Percentiles rank a stretch among this genome's conserved stretches.
phyloP scores from a whole-genome alignment of 2,329 filamentous ascomycete genomes.

The Alternaria arborescens region DNA sequence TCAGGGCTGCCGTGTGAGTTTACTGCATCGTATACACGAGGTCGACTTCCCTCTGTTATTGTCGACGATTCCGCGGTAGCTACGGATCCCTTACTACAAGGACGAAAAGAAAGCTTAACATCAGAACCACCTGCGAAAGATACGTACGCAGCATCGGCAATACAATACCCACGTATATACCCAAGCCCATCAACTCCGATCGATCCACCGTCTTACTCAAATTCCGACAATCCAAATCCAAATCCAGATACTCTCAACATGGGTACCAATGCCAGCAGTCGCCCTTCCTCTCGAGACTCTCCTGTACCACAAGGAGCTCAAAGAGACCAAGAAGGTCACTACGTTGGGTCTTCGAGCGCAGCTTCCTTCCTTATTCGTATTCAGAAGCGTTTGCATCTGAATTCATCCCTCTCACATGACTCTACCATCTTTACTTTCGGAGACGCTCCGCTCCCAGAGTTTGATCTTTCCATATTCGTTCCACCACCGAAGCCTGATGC shows the following conservation, averaged over 20 bases:
- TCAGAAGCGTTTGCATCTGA: slow-evolving; percentile 59
- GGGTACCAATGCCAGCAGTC: slow-evolving; percentile 24
- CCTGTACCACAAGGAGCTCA: slow-evolving; percentile 55
- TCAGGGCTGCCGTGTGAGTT: slow-evolving; percentile 57
- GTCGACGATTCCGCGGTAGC: slow-evolving; percentile 43
- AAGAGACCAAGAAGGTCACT: slow-evolving; percentile 59
- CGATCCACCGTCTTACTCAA: slow-evolving; percentile 26
- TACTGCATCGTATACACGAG: slow-evolving; percentile 60
- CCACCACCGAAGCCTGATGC: slow-evolving; percentile 55
- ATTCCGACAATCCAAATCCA: background rate
- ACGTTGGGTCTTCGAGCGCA: slow-evolving; percentile 59
- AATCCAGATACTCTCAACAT: slow-evolving; percentile 23
- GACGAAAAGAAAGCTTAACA: slow-evolving; percentile 21
- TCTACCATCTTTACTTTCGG: slow-evolving; percentile 61
- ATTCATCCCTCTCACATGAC: slow-evolving; percentile 47
- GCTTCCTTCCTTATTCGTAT: slow-evolving; percentile 61
- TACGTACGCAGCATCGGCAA: slow-evolving; percentile 20
- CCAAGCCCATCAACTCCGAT: slow-evolving; percentile 21
- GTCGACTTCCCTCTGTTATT: slow-evolving; percentile 54
- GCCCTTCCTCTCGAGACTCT: slow-evolving; percentile 51
- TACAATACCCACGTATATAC: slow-evolving; percentile 32
- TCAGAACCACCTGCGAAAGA: slow-evolving; percentile 22
- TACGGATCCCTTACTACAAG: slow-evolving; percentile 24
- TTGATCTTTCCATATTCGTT: slow-evolving; percentile 55
- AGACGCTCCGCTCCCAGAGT: slow-evolving; percentile 59